phyloP scores from a whole-genome alignment of 164 flowering plant species.

The Magnolia sinica region DNA sequence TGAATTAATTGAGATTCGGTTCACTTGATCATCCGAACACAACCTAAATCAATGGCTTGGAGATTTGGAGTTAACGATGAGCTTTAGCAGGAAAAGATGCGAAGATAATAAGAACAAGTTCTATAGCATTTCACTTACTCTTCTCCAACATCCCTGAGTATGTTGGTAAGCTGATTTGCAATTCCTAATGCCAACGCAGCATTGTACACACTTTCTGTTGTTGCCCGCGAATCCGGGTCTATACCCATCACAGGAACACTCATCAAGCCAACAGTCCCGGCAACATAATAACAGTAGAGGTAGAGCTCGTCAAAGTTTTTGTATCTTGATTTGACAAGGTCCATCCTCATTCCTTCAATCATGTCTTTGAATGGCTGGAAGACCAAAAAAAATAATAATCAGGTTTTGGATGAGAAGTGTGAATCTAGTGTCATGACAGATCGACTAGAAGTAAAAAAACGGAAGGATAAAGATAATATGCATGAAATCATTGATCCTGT shows the following conservation, averaged over 20 bases:
- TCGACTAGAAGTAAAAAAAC: neutral
- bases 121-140: constrained; percentile 52
- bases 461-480: too few species aligned
- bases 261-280: constrained; percentile 93
- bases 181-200: constrained; percentile 82
- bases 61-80: neutral
- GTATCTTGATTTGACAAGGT: constrained; percentile 81
- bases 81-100: too few species aligned
- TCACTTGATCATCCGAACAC: neutral
- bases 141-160: constrained; percentile 91
- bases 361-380: constrained; percentile 91
- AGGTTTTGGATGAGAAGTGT: neutral
- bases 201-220: constrained; percentile 72
- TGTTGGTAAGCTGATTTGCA: constrained; percentile 89
- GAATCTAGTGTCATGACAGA: neutral
- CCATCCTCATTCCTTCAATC: constrained; percentile 96
- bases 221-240: constrained; percentile 62
- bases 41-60: neutral
- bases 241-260: constrained; percentile 96
- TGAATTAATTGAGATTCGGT: neutral
- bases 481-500: too few species aligned
- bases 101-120: neutral
- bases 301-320: constrained; percentile 83
- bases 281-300: constrained; percentile 87
- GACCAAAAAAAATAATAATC: neutral